Conservation (phyloP, 2,329 filamentous ascomycete species). For the Xylariaceae sp. region DNA sequence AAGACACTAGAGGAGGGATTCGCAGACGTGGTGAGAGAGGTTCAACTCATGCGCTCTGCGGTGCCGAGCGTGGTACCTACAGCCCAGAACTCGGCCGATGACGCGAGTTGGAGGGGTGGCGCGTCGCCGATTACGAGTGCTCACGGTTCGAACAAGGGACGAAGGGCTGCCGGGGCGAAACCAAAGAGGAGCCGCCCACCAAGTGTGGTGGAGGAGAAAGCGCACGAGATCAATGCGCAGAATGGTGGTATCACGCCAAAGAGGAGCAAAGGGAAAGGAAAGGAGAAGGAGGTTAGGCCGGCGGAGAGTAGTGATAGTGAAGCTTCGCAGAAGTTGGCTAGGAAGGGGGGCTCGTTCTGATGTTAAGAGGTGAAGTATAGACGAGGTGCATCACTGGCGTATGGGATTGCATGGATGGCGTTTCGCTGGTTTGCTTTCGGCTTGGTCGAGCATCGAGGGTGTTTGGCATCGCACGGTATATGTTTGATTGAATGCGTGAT, state of each 20-base stretch:
- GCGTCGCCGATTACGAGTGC: background rate
- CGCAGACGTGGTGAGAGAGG: slow-evolving; percentile 78
- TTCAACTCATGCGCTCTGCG: slow-evolving; percentile 59
- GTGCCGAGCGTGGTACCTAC: slow-evolving; percentile 47
- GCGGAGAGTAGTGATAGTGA: slow-evolving; percentile 33
- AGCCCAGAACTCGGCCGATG: slow-evolving; percentile 51
- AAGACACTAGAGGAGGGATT: slow-evolving; percentile 91
- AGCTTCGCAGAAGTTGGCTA: slow-evolving; percentile 28
- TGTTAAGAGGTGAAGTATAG: background rate
- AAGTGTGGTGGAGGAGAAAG: slow-evolving; percentile 42
- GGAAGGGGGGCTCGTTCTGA: slow-evolving; percentile 45
- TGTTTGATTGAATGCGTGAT: too few relatives aligned
- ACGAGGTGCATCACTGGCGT: too few relatives aligned
- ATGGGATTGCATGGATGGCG: too few relatives aligned
- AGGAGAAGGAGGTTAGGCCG: slow-evolving; percentile 46
- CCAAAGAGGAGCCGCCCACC: slow-evolving; percentile 34
- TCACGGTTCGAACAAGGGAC: too few relatives aligned
- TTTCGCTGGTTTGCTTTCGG: too few relatives aligned
- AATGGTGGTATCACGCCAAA: slow-evolving; percentile 15
- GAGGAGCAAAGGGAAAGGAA: slow-evolving; percentile 39
- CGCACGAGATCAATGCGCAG: slow-evolving; percentile 14
- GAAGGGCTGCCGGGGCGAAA: too few relatives aligned
- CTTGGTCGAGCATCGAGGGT: too few relatives aligned
- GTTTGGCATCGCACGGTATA: too few relatives aligned
- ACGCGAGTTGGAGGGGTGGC: slow-evolving; percentile 31